Evolutionary conservation across 345 rosid species (phyloP), one percentile per base, ranked within the genome.

Genomic region (Balakata baccata): DNA sequence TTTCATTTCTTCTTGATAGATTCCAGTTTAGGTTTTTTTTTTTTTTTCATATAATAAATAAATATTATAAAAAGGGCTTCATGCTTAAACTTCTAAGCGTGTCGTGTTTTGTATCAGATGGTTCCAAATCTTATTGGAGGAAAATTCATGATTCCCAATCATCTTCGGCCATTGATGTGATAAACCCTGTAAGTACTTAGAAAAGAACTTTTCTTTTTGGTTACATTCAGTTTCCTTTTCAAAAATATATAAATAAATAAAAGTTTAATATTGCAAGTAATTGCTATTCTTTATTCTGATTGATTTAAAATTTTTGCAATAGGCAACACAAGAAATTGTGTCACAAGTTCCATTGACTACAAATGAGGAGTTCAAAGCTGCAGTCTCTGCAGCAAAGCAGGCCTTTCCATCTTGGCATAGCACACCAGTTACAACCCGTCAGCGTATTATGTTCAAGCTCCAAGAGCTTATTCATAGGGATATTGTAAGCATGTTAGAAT

Each of bases 281-380:
- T 34, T 11, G 4, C 7, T 3, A 51, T 60, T 43, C 41, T 60
- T 51, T 23, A 29, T n/a, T 68, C n/a, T 49, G 29, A 62, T 58
- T 60, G 51, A 52, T 74, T 76, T 73, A 58, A 37, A 71, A 9
- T 18, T 60, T 67, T 77, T 43, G 57, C 38, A 62, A 74, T 79
- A 94, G 98, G 98, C 98, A 25, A 94, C 98, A 2, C 97, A 94
- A 89, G 89, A 90, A 69, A 92, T 90, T 82, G 96, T 94, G 62
- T 94, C 92, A 0, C 87, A 80, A 74, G 81, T 94, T 82, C 98
- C 98, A 70, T 85, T 92, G 70, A 92, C 98, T 17, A 94, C 98
- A 51, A 85, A 79, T 73, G 96, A 90, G 71, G 98, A 92, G 84
- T 94, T 94, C 66, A 90, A 88, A 75, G 92, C 92, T 7, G 98